Conservation (phyloP, 2,329 filamentous ascomycete genomes). For the Pyrenochaeta sp. region DNA sequence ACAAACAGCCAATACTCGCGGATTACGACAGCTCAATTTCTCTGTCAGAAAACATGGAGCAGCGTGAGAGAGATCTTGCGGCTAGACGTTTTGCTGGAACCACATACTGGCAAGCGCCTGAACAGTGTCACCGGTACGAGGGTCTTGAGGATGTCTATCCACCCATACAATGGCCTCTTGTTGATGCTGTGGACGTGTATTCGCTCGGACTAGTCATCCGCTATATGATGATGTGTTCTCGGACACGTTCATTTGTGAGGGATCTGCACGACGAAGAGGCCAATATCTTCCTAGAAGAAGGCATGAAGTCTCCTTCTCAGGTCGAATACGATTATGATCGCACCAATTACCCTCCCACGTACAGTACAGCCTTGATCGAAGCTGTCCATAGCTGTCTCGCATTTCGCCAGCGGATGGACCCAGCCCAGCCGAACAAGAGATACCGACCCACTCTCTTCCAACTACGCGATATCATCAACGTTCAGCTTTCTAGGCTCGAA, state of each 20-base stretch:
- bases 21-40: constrained; percentile 2
- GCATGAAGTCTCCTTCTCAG: neutral
- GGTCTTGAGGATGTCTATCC: neutral
- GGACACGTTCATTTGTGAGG: neutral
- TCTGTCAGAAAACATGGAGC: neutral
- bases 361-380: constrained; percentile 1
- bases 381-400: constrained; percentile 3
- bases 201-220: constrained; percentile 3
- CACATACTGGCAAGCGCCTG: constrained; percentile 2
- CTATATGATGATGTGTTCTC: constrained; percentile 8
- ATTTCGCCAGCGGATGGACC: neutral
- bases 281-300: neutral
- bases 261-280: neutral
- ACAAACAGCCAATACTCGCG: constrained; percentile 5
- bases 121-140: too few relatives aligned
- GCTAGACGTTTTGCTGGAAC: neutral
- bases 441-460: constrained; percentile 1
- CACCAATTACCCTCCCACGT: neutral
- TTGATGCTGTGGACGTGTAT: constrained; percentile 3
- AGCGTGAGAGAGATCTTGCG: neutral
- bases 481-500: neutral
- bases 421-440: neutral
- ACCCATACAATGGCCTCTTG: neutral
- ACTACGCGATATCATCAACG: neutral
- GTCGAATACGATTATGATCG: neutral